Percentiles rank a stretch among this genome's conserved stretches.
phyloP scores from a whole-genome alignment of 148 eudicot species.

The Camellia sinensis region DNA sequence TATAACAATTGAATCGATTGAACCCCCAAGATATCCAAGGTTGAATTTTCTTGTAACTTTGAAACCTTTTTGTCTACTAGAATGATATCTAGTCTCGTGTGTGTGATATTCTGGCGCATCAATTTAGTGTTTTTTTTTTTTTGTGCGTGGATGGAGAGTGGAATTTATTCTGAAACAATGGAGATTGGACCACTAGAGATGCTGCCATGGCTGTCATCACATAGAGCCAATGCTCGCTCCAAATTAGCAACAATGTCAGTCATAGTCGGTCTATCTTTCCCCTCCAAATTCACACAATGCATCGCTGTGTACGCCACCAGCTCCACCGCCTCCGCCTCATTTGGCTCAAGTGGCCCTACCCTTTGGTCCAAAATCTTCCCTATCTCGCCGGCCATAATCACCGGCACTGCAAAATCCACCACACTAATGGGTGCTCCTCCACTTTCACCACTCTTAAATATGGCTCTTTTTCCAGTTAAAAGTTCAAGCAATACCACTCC shows the following conservation, averaged over 20 bases:
- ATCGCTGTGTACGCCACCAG: slow-evolving; percentile 79
- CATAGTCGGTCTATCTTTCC: slow-evolving; percentile 87
- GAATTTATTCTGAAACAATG: slow-evolving; percentile 61
- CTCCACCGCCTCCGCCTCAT: slow-evolving; percentile 86
- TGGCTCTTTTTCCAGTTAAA: slow-evolving; percentile 79
- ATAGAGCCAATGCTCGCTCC: slow-evolving; percentile 68
- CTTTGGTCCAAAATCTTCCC: slow-evolving; percentile 61
- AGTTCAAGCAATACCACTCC: slow-evolving; percentile 91
- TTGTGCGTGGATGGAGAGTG: background rate
- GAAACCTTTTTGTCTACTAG: too few species aligned
- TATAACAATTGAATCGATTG: too few species aligned
- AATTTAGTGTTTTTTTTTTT: background rate
- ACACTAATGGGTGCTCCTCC: slow-evolving; percentile 55
- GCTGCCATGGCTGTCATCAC: slow-evolving; percentile 78
- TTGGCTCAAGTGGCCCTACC: slow-evolving; percentile 58
- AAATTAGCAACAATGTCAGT: slow-evolving; percentile 81
- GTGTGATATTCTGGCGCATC: too few species aligned
- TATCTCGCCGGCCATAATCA: slow-evolving; percentile 64
- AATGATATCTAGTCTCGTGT: too few species aligned
- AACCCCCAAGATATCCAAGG: too few species aligned
- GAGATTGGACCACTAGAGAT: slow-evolving; percentile 70
- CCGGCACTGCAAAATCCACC: slow-evolving; percentile 79
- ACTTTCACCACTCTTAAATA: slow-evolving; percentile 47
- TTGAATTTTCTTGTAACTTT: too few species aligned
- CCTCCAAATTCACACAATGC: slow-evolving; percentile 89